Evolutionary conservation across 495 filamentous ascomycete genomes (phyloP), one percentile per base, ranked within the genome.

Genomic region (Penicillium turbatum): DNA sequence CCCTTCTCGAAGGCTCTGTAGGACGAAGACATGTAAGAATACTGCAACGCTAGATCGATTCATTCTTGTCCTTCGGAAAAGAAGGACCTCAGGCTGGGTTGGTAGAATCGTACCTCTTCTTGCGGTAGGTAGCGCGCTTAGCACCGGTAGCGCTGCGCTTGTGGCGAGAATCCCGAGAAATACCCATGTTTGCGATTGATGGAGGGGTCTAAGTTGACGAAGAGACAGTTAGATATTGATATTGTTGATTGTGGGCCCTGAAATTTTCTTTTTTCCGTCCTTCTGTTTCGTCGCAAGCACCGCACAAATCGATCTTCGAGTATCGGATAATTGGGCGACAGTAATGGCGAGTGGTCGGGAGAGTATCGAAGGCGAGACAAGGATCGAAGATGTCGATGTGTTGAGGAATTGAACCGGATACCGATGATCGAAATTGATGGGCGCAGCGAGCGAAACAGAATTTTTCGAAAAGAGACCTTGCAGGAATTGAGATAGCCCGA

Each of bases 91-190:
- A 58, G 48, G 13, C 35, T 49, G 26, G 52, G 35, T 42, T 42
- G 51, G 36, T 35, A 55, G 57, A 57, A 63, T 68, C 77, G 76
- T 86, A 86, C 83, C 83, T 84, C 82, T 86, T 86, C 80, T 86
- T 86, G 76, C 90, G 89, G 80, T 95, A 96, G 82, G 81, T 84
- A 78, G 92, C 82, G 69, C 92, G 85, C 87, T 96, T 97, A 64
- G 92, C 92, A 81, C 92, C 92, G 68, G 92, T 90, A 74, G 89
- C 89, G 76, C 88, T 88, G 80, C 92, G 91, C 87, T 97, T 97
- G 85, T 97, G 92, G 80, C 92, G 89, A 68, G 90, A 95, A 79
- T 97, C 92, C 76, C 92, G 88, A 79, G 92, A 96, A 79, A 97
- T 97, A 97, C 92, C 92, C 92, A 97, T 97, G 76, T 82, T 87